Conservation (phyloP, 208 protist genomes). For the Acanthamoeba healyi region DNA sequence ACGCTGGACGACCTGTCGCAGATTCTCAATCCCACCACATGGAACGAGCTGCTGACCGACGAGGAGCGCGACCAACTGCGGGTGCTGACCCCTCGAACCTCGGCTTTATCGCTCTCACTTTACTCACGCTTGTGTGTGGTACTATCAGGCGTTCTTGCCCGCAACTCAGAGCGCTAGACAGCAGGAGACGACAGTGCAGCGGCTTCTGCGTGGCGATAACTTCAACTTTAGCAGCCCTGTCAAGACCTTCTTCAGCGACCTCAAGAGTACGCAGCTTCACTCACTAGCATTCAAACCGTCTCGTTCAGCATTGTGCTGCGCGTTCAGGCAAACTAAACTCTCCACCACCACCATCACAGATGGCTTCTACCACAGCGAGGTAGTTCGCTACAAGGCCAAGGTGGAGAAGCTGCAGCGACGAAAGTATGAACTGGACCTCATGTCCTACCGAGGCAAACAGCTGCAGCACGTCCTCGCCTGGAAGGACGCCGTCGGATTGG, state of each 20-base stretch:
- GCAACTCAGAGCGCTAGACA: background rate
- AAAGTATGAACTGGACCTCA: conserved; percentile 50
- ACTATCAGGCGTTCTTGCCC: conserved; percentile 21
- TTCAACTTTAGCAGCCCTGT: conserved; percentile 57
- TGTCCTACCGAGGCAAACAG: background rate
- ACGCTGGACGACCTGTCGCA: conserved; percentile 19
- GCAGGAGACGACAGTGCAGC: background rate
- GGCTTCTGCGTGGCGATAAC: conserved; percentile 36
- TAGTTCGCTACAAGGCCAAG: conserved; percentile 18
- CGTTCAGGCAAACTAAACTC: background rate
- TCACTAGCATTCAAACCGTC: background rate
- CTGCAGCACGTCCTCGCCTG: background rate
- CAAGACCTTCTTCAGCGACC: background rate
- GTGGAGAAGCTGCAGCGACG: conserved; percentile 55
- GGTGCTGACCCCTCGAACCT: background rate
- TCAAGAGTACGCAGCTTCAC: conserved; percentile 44
- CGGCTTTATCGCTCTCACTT: background rate
- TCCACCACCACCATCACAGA: background rate
- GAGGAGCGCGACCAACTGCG: conserved; percentile 33
- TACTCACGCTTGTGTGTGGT: conserved; percentile 28
- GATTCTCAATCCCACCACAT: conserved; percentile 55
- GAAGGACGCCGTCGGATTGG: conserved; percentile 3
- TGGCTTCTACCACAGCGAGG: conserved; percentile 27
- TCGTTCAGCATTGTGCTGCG: background rate
- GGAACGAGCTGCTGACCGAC: conserved; percentile 54